These are phyloP conservation scores for Mycena haematopus DNA, from an alignment of 768 basidiomycete species.

Conservation along the genomic window DNA sequence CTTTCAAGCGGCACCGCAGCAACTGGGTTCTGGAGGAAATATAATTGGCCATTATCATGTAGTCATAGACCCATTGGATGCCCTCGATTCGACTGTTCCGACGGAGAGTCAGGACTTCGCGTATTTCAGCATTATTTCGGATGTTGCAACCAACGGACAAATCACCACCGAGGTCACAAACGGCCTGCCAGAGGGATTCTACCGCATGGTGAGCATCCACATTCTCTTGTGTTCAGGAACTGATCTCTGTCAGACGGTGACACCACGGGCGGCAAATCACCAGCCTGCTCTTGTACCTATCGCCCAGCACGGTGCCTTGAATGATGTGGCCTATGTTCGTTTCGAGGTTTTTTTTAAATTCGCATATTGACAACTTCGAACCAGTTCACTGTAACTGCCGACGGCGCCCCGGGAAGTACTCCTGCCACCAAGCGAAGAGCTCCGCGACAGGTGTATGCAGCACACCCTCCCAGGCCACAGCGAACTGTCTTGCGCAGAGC, in stretches of 20 bases:
- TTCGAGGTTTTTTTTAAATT: background rate
- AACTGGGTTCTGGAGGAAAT: slow-evolving; percentile 53
- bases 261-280: slow-evolving; percentile 35
- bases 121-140: slow-evolving; percentile 62
- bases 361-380: background rate
- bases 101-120: slow-evolving; percentile 58
- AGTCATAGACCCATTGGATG: slow-evolving; percentile 59
- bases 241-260: slow-evolving; percentile 21
- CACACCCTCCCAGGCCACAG: background rate
- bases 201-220: slow-evolving; percentile 33
- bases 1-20: slow-evolving; percentile 62
- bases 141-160: slow-evolving; percentile 51
- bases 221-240: too few species aligned
- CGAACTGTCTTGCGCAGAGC: slow-evolving; percentile 5
- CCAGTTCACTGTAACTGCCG: slow-evolving; percentile 34
- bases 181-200: slow-evolving; percentile 54
- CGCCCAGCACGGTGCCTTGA: slow-evolving; percentile 48
- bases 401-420: slow-evolving; percentile 18
- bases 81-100: slow-evolving; percentile 54
- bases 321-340: slow-evolving; percentile 45
- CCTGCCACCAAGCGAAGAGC: slow-evolving; percentile 10
- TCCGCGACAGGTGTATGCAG: background rate
- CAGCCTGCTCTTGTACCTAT: slow-evolving; percentile 43
- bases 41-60: slow-evolving; percentile 70
- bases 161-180: slow-evolving; percentile 54